Evolutionary conservation across 495 filamentous ascomycete genomes (phyloP).

Genomic region (Cetradonia linearis): DNA sequence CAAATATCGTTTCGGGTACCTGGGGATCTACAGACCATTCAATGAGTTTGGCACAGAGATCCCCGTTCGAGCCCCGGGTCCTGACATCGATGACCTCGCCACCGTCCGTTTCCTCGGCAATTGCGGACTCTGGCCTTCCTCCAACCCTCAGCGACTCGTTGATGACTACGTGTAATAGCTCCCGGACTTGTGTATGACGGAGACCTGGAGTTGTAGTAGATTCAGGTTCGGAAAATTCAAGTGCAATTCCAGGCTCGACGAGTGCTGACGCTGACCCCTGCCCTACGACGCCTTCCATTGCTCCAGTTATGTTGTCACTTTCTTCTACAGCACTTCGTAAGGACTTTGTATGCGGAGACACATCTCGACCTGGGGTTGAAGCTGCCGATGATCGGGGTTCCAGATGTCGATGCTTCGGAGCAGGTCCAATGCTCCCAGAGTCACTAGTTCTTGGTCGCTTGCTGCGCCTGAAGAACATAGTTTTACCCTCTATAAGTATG

Average conservation of each 20-base stretch:
- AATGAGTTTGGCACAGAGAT: conserved; percentile 49
- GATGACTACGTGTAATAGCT: conserved; percentile 56
- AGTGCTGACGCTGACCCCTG: conserved; percentile 7
- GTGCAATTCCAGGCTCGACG: conserved; percentile 16
- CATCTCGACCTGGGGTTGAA: conserved; percentile 28
- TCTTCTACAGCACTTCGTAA: conserved; percentile 43
- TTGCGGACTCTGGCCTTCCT: conserved; percentile 61
- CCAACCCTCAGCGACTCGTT: conserved; percentile 62
- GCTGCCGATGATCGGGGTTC: conserved; percentile 20
- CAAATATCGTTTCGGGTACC: conserved; percentile 56
- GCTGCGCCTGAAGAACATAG: conserved; percentile 38
- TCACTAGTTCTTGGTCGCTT: conserved; percentile 41
- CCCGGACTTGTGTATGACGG: conserved; percentile 51
- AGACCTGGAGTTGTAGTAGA: conserved; percentile 39
- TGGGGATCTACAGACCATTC: conserved; percentile 55
- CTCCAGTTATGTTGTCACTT: conserved; percentile 35
- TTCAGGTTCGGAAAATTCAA: conserved; percentile 35
- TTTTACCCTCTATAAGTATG: conserved; percentile 37
- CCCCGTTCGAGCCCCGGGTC: conserved; percentile 48
- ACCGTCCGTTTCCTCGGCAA: conserved; percentile 45
- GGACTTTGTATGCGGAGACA: conserved; percentile 40
- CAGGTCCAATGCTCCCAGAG: conserved; percentile 31
- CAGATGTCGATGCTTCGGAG: conserved; percentile 34
- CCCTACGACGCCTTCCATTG: conserved; percentile 7
- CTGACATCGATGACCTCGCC: conserved; percentile 61